These are phyloP conservation scores for Carex cristatella DNA, from an alignment of 176 grass and related monocot genomes.

Conservation along the genomic window DNA sequence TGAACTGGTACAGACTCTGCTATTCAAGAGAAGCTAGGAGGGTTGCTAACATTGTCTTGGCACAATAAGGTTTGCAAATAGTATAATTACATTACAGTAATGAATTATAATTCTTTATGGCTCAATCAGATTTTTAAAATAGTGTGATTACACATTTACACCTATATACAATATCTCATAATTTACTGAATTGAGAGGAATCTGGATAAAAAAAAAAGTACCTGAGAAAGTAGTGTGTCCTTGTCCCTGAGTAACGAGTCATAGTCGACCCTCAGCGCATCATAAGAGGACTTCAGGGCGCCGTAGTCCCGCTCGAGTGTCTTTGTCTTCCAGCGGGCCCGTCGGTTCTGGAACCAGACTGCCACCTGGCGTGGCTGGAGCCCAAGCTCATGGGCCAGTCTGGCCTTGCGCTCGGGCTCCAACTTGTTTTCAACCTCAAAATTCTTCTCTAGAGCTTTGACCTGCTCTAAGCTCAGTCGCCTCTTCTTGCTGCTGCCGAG, in stretches of 20 bases:
- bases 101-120: no score
- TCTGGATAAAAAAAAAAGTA: not conserved
- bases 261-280: constrained; percentile 57
- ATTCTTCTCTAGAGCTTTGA: constrained; percentile 70
- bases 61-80: not conserved
- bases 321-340: constrained; percentile 93
- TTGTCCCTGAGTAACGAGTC: constrained; percentile 72
- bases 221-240: constrained; percentile 51
- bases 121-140: not conserved
- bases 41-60: not conserved
- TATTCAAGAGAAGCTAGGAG: not conserved
- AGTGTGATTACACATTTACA: not conserved
- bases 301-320: constrained; percentile 72
- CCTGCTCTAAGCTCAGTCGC: constrained; percentile 71
- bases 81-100: not conserved
- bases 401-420: constrained; percentile 77
- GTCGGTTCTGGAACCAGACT: constrained; percentile 98
- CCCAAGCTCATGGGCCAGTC: constrained; percentile 70
- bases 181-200: not conserved
- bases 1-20: not conserved
- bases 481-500: constrained; percentile 75
- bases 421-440: constrained; percentile 98
- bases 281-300: constrained; percentile 56
- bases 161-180: not conserved
- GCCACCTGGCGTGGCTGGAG: constrained; percentile 89